Evolutionary conservation across 345 rosid species (phyloP).

Genomic region (Passiflora organensis): DNA sequence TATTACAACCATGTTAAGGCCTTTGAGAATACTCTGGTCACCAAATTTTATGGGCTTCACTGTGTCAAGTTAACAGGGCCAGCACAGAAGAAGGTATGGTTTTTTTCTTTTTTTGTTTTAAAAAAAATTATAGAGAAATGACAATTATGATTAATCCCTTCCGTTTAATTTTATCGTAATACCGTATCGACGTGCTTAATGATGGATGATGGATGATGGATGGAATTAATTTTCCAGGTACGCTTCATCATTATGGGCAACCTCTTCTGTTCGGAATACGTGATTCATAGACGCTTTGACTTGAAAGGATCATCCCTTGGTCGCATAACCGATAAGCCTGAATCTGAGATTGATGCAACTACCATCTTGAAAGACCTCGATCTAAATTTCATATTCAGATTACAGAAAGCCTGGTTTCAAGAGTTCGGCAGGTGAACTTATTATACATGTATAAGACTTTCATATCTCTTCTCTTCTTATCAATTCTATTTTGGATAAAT

Average conservation of each 20-base stretch:
- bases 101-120: too few relatives aligned
- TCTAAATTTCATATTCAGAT: conserved; percentile 72
- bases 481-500: background rate
- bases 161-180: too few relatives aligned
- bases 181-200: too few relatives aligned
- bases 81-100: conserved; percentile 66
- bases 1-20: conserved; percentile 83
- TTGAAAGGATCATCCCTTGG: conserved; percentile 95
- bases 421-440: conserved; percentile 59
- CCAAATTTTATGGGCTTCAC: conserved; percentile 78
- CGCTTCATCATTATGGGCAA: conserved; percentile 93
- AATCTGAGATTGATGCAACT: conserved; percentile 65
- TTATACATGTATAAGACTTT: too few relatives aligned
- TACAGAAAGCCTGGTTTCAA: conserved; percentile 82
- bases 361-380: conserved; percentile 89
- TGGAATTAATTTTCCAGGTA: conserved; percentile 39
- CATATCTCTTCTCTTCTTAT: background rate
- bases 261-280: conserved; percentile 72
- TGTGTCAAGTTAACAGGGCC: conserved; percentile 83
- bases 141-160: too few relatives aligned
- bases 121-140: too few relatives aligned
- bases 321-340: conserved; percentile 76
- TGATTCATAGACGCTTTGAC: conserved; percentile 77
- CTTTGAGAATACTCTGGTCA: conserved; percentile 71
- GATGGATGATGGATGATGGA: too few relatives aligned